phyloP scores from a whole-genome alignment of 495 filamentous ascomycete species.

The Daldinia grandis region DNA sequence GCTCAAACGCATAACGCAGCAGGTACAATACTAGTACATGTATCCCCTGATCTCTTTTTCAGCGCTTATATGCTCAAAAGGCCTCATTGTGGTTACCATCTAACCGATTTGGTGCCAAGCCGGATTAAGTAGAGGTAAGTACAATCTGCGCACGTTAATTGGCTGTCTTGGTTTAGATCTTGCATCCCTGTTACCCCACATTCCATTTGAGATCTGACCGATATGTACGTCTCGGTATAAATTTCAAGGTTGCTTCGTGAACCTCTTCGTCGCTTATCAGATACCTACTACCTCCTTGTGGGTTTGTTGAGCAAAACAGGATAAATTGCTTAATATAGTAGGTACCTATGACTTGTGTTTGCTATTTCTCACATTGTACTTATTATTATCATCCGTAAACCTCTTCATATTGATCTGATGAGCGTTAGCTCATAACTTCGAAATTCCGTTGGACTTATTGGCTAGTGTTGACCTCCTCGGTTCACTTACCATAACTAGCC shows the following conservation, averaged over 20 bases:
- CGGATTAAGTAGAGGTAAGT: constrained; percentile 32
- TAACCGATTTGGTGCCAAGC: constrained; percentile 34
- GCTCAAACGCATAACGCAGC: not conserved
- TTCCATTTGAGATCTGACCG: not conserved
- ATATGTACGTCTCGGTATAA: not conserved
- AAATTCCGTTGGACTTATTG: no score
- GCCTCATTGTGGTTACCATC: constrained; percentile 11
- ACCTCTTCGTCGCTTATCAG: not conserved
- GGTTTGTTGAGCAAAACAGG: no score
- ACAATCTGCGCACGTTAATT: constrained; percentile 25
- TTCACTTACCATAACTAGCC: no score
- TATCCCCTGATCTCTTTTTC: not conserved
- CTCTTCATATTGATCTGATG: no score
- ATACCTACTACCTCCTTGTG: not conserved
- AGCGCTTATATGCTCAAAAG: constrained; percentile 26
- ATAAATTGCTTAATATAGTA: no score
- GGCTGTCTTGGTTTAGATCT: constrained; percentile 25
- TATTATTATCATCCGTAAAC: no score
- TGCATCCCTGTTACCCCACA: not conserved
- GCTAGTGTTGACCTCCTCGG: no score
- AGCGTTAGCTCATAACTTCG: no score
- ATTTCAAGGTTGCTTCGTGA: not conserved
- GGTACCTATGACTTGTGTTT: no score
- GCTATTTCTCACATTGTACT: no score
- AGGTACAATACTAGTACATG: not conserved